These are phyloP conservation scores for Phlyctochytrium arcticum DNA, from an alignment of 192 early-diverging fungal species.

Conservation along the genomic window DNA sequence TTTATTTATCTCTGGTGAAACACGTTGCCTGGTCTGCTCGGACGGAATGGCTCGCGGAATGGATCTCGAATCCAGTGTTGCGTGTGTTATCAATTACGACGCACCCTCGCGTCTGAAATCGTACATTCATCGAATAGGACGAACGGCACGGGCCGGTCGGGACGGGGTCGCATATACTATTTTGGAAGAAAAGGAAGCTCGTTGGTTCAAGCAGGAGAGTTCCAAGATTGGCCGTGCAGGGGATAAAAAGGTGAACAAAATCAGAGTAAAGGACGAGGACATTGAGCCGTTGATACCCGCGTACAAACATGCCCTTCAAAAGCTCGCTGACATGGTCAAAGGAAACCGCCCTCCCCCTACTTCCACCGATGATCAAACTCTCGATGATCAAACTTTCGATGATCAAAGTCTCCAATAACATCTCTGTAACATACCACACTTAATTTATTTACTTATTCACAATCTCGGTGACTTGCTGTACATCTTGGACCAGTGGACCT, in stretches of 20 bases:
- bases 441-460: too few species aligned
- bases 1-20: slow-evolving; percentile 17
- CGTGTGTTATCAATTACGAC: slow-evolving; percentile 88
- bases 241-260: not conserved
- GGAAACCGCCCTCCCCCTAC: not conserved
- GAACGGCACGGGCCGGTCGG: slow-evolving; percentile 87
- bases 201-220: slow-evolving; percentile 41
- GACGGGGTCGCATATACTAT: slow-evolving; percentile 54
- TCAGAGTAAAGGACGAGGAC: slow-evolving; percentile 13
- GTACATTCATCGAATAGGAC: slow-evolving; percentile 94
- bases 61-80: slow-evolving; percentile 72
- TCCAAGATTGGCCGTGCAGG: slow-evolving; percentile 3
- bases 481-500: too few species aligned
- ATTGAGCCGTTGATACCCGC: not conserved
- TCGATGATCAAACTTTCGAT: too few species aligned
- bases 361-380: too few species aligned
- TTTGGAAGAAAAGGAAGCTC: slow-evolving; percentile 33
- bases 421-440: too few species aligned
- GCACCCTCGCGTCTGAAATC: slow-evolving; percentile 78
- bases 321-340: not conserved
- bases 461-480: too few species aligned
- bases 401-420: too few species aligned
- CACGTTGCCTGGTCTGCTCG: slow-evolving; percentile 64
- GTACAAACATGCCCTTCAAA: not conserved
- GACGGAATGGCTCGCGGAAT: slow-evolving; percentile 93